Base-by-base conservation (phyloP, 2,329 filamentous ascomycete species). In the Laburnicola sp. region DNA sequence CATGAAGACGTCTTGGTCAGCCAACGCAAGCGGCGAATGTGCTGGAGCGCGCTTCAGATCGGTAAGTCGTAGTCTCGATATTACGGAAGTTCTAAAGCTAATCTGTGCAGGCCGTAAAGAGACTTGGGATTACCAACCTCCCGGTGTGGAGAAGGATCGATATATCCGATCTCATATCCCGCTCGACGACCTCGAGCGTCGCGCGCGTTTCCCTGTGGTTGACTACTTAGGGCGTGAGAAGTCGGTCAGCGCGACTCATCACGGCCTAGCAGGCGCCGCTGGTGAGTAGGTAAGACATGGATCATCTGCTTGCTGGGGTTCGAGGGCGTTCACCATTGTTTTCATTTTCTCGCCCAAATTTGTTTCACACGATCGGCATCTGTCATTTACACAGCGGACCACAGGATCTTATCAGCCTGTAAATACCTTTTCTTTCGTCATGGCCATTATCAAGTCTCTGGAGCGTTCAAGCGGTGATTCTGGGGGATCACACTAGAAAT, bases 71-170 rank as follows among this genome's bases (percentile, higher is more conserved):
- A 3, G 21, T 3, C 5, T 7, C 22, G 6, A 36, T 16, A 23
- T 45, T 16, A 11, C 10, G 2, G 16, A 6, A 6, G 41, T 8
- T 35, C 6, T 26, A 34, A 40, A 21, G 40, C 56, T 63, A 42
- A 63, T 44, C 28, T 11, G n/a, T 2, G 28, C 36, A 60, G 62
- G 65, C 27, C 63, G 61, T 11, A 61, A 63, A 44, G 88, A 88
- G 34, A 83, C 85, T 68, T 97, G 92, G 92, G 92, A 97, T 73
- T 88, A 87, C 74, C 83, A 92, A 75, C 91, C 91, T 0, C 75
- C 80, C 2, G 85, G 89, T 59, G 83, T 89, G 64, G 88, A 86
- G 25, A 77, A 80, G 41, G 78, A 83, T 59, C 88, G 87, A 79
- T 86, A 76, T 73, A 95, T 97, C 64, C 88, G 92, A 50, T 90